Conservation (phyloP, 345 rosid species). For the Rhizophora mangle region DNA sequence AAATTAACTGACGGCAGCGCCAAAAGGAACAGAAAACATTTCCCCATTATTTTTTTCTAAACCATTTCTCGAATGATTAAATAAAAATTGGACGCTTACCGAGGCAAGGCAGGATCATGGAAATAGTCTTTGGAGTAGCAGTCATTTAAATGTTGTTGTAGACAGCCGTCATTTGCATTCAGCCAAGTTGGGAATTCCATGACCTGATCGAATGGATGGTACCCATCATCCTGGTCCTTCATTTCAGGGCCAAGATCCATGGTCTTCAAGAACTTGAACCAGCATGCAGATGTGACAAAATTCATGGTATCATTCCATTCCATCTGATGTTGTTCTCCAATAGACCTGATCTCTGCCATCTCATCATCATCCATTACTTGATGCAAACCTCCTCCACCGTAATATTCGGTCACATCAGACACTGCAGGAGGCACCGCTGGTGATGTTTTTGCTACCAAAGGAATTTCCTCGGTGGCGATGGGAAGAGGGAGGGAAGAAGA, state of each 20-base stretch:
- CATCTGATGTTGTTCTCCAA: constrained; percentile 74
- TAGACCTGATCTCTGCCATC: constrained; percentile 71
- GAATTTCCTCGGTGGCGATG: constrained; percentile 11
- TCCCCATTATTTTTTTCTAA: neutral
- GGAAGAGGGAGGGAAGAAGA: constrained; percentile 47
- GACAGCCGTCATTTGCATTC: constrained; percentile 57
- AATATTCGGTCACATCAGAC: constrained; percentile 32
- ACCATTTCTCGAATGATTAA: neutral
- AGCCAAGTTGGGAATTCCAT: constrained; percentile 89
- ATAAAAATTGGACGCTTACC: constrained; percentile 44
- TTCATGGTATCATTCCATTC: constrained; percentile 78
- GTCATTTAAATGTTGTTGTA: constrained; percentile 57
- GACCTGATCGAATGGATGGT: constrained; percentile 60
- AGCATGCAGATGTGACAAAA: constrained; percentile 70
- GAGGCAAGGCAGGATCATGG: constrained; percentile 65
- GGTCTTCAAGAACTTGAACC: constrained; percentile 67
- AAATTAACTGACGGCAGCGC: neutral
- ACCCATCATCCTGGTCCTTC: constrained; percentile 47
- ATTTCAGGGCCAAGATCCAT: constrained; percentile 44
- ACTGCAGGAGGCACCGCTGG: constrained; percentile 20
- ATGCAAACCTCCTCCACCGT: constrained; percentile 49
- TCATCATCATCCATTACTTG: constrained; percentile 59
- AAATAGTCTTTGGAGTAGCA: constrained; percentile 45
- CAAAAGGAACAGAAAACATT: constrained; percentile 8
- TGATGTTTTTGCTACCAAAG: constrained; percentile 2